A percentile compares a stretch with the other conserved stretches of the same genome.
Evolutionary conservation across 2,329 filamentous ascomycete species (phyloP).

Genomic region (Didymella lethalis): DNA sequence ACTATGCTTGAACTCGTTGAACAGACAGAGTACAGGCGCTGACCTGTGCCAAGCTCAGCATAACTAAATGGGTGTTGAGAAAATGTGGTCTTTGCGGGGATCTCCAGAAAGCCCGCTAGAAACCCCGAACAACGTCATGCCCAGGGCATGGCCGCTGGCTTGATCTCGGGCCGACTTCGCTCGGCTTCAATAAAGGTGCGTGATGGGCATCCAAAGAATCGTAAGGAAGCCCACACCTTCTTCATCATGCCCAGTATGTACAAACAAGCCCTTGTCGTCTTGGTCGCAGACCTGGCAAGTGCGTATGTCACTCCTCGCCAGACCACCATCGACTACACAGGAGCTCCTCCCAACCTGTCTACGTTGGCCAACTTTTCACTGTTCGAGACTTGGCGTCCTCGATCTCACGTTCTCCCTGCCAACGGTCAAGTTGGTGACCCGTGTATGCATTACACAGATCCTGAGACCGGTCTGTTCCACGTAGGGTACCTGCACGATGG

Average conservation of each 20-base stretch:
- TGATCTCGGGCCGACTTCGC: conserved; percentile 2
- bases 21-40: neutral
- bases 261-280: neutral
- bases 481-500: conserved; percentile 55
- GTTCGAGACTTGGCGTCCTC: conserved; percentile 44
- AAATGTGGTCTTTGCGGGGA: conserved; percentile 1
- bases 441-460: conserved; percentile 58
- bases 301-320: conserved; percentile 22
- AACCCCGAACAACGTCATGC: conserved; percentile 15
- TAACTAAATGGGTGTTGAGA: neutral
- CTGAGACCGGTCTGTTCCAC: conserved; percentile 55
- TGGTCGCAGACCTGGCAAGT: conserved; percentile 6
- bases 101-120: neutral
- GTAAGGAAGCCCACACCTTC: neutral
- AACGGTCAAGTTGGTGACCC: conserved; percentile 55
- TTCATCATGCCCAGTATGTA: neutral
- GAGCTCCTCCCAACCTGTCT: conserved; percentile 31
- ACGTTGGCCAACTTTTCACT: conserved; percentile 28
- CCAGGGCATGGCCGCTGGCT: neutral
- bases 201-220: neutral
- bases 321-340: conserved; percentile 24
- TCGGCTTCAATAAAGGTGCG: neutral
- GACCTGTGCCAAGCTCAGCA: neutral
- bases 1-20: neutral
- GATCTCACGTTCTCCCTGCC: conserved; percentile 53